phyloP scores from a whole-genome alignment of 2,329 filamentous ascomycete species.

The Raffaelea ambrosiae region DNA sequence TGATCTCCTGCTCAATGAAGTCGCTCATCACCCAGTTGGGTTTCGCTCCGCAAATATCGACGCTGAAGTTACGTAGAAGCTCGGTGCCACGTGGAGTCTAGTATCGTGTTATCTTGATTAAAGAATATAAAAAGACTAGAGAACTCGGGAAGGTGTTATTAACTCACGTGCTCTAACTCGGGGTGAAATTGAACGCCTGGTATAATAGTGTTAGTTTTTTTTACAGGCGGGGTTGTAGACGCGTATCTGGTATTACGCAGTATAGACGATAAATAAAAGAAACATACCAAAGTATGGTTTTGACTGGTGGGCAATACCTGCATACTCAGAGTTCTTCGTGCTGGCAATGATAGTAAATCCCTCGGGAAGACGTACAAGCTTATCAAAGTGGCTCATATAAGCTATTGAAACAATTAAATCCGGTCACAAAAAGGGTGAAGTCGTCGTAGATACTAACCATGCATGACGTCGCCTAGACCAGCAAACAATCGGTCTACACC shows the following conservation, averaged over 20 bases:
- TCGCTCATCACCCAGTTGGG: constrained; percentile 79
- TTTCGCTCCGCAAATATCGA: constrained; percentile 69
- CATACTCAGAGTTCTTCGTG: constrained; percentile 67
- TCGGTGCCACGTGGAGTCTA: constrained; percentile 57
- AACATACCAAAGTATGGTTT: constrained; percentile 57
- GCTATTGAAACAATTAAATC: constrained; percentile 24
- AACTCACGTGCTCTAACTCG: constrained; percentile 45
- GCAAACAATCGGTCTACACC: constrained; percentile 74
- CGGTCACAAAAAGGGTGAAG: background rate
- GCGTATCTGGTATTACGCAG: too few species aligned
- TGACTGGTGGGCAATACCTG: constrained; percentile 63
- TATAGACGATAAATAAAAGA: background rate
- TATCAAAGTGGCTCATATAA: constrained; percentile 72
- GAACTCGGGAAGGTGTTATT: background rate
- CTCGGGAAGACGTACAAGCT: constrained; percentile 46
- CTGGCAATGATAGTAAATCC: constrained; percentile 64
- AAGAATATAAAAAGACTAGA: background rate
- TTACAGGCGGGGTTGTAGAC: too few species aligned
- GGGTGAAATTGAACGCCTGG: constrained; percentile 78
- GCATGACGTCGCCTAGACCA: constrained; percentile 60
- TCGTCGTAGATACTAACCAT: constrained; percentile 22
- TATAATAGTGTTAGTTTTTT: background rate
- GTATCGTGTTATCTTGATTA: too few species aligned
- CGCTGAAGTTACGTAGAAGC: constrained; percentile 73
- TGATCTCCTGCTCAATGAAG: constrained; percentile 75